These are phyloP conservation scores for Barnettozyma pratensis DNA, from an alignment of 805 yeast species.

Conservation along the genomic window DNA sequence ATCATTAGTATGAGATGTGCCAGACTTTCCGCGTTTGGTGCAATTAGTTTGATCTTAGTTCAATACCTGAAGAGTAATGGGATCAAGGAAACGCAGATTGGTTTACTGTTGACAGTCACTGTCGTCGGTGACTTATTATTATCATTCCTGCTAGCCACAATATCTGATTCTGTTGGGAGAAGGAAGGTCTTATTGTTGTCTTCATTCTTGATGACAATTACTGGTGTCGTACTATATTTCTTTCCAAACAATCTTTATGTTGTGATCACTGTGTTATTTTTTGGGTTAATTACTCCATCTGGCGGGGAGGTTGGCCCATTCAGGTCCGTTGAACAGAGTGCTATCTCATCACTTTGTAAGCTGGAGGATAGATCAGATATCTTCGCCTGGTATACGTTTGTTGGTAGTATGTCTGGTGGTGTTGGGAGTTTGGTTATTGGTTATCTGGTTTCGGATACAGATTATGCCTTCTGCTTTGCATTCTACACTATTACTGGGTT, in stretches of 20 bases:
- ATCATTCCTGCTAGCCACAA: constrained; percentile 40
- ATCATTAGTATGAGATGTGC: constrained; percentile 28
- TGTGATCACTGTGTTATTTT: constrained; percentile 34
- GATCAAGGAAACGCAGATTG: constrained; percentile 36
- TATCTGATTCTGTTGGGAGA: constrained; percentile 45
- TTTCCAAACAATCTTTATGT: constrained; percentile 28
- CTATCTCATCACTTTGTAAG: constrained; percentile 42
- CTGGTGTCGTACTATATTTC: constrained; percentile 37
- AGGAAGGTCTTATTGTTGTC: constrained; percentile 35
- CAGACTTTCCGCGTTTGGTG: constrained; percentile 33
- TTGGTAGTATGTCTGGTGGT: constrained; percentile 44
- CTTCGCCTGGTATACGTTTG: constrained; percentile 53
- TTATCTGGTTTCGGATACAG: constrained; percentile 16
- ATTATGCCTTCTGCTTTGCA: constrained; percentile 10
- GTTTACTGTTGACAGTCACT: constrained; percentile 44
- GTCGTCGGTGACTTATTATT: constrained; percentile 46
- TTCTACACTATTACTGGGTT: constrained; percentile 9
- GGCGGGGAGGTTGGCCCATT: constrained; percentile 59
- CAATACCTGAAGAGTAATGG: constrained; percentile 39
- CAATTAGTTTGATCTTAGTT: constrained; percentile 34
- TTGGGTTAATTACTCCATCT: constrained; percentile 53
- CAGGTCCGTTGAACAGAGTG: constrained; percentile 50
- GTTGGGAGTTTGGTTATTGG: constrained; percentile 42
- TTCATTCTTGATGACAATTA: constrained; percentile 35
- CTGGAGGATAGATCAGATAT: constrained; percentile 42